Percentiles rank a stretch among this genome's conserved stretches.
Evolutionary conservation across 2,329 filamentous ascomycete species (phyloP).

Genomic region (Colletotrichum phormii): DNA sequence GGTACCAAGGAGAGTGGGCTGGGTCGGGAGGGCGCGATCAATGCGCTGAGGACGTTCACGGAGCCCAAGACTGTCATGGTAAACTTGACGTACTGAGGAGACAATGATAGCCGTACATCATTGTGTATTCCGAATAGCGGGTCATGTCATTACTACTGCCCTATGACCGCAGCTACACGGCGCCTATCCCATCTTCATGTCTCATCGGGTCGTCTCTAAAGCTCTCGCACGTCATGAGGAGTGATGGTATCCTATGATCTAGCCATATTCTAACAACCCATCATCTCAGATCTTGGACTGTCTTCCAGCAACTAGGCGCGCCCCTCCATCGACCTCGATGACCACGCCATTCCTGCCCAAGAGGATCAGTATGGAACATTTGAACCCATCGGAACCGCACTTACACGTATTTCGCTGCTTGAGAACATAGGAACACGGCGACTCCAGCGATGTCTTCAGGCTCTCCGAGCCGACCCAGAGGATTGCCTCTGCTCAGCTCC

Average conservation of each 20-base stretch:
- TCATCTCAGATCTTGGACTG: slow-evolving; percentile 42
- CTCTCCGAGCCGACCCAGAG: slow-evolving; percentile 64
- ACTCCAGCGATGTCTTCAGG: slow-evolving; percentile 71
- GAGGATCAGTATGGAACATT: background rate
- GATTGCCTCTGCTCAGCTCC: slow-evolving; percentile 60
- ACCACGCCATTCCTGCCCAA: slow-evolving; percentile 48
- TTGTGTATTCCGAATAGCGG: background rate
- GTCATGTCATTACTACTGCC: background rate
- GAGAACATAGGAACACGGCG: slow-evolving; percentile 67
- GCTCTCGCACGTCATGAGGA: background rate
- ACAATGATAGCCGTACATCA: background rate
- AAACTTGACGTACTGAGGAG: slow-evolving; percentile 45
- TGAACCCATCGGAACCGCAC: slow-evolving; percentile 19
- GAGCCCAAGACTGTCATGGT: slow-evolving; percentile 64
- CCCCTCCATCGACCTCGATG: slow-evolving; percentile 49
- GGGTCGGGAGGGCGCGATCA: slow-evolving; percentile 60
- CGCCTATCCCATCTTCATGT: too few species aligned
- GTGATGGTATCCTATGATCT: background rate
- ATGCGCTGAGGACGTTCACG: slow-evolving; percentile 59
- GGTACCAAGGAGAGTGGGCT: slow-evolving; percentile 62
- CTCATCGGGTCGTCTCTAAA: background rate
- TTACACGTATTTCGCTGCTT: slow-evolving; percentile 63
- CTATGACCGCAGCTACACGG: background rate
- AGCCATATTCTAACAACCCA: too few species aligned
- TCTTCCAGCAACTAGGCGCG: slow-evolving; percentile 44